Conservation (phyloP, 2,329 filamentous ascomycete species). For the Akanthomyces lecanii region DNA sequence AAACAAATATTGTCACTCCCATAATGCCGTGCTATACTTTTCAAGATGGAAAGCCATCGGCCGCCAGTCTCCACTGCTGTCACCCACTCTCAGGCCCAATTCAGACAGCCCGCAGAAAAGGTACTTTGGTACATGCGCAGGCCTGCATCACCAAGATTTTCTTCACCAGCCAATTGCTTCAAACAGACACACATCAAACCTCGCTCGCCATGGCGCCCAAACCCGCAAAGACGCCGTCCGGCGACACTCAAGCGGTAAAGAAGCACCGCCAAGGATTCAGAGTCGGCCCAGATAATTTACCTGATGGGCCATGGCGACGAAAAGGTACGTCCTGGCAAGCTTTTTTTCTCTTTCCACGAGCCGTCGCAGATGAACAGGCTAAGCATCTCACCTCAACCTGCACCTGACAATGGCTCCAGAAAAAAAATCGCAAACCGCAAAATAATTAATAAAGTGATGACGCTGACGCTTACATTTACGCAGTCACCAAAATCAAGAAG, state of each 20-base stretch:
- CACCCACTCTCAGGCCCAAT: slow-evolving; percentile 12
- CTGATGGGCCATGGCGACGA: slow-evolving; percentile 81
- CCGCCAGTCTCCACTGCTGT: neutral
- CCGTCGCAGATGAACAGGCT: neutral
- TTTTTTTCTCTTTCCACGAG: neutral
- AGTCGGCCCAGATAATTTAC: slow-evolving; percentile 84
- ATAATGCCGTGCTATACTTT: neutral
- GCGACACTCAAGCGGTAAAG: slow-evolving; percentile 39
- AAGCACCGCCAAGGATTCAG: slow-evolving; percentile 69
- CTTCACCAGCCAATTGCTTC: neutral
- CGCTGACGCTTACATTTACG: slow-evolving; percentile 5
- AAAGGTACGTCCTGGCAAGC: slow-evolving; percentile 49
- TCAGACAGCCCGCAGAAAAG: neutral
- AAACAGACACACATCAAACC: neutral
- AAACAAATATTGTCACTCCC: neutral
- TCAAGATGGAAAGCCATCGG: neutral
- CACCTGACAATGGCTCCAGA: neutral
- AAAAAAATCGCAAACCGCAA: neutral
- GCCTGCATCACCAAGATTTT: slow-evolving; percentile 5
- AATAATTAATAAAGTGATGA: neutral
- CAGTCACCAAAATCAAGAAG: slow-evolving; percentile 85
- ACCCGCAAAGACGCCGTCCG: slow-evolving; percentile 31
- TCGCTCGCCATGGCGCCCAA: slow-evolving; percentile 30
- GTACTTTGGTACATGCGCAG: slow-evolving; percentile 3
- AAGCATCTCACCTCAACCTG: neutral